Percentiles rank a stretch among this genome's conserved stretches.
These are phyloP conservation scores for Xanthoceras sorbifolium DNA, from an alignment of 345 rosid genomes.

Conservation along the genomic window DNA sequence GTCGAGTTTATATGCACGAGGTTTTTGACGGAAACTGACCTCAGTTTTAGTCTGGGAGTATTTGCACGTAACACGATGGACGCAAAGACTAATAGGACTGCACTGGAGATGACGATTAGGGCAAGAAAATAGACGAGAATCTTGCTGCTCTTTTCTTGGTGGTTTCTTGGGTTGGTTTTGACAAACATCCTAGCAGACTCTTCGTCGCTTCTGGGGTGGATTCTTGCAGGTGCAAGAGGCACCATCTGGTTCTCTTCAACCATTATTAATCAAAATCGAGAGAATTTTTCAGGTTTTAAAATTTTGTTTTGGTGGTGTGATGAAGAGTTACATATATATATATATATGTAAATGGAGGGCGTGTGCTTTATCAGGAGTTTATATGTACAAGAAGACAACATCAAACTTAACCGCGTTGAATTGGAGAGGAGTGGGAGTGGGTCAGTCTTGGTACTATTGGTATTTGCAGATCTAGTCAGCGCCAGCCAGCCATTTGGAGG, in stretches of 20 bases:
- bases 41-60: slow-evolving; percentile 33
- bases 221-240: slow-evolving; percentile 33
- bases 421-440: background rate
- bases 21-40: slow-evolving; percentile 19
- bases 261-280: slow-evolving; percentile 21
- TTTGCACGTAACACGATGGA: slow-evolving; percentile 33
- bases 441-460: background rate
- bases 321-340: background rate
- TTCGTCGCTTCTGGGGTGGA: slow-evolving; percentile 42
- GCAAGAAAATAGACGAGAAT: slow-evolving; percentile 44
- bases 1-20: slow-evolving; percentile 31
- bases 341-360: background rate
- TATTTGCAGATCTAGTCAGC: background rate
- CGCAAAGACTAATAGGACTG: slow-evolving; percentile 34
- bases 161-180: background rate
- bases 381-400: background rate
- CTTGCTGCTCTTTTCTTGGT: slow-evolving; percentile 35
- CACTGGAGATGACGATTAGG: slow-evolving; percentile 33
- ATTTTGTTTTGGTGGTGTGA: background rate
- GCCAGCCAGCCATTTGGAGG: slow-evolving; percentile 1
- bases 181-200: slow-evolving; percentile 15
- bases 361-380: background rate
- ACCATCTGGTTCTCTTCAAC: slow-evolving; percentile 26
- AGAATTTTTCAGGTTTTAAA: background rate
- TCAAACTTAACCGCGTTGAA: background rate